Base-by-base conservation (phyloP, 306 rosid genomes). In the Oemleria cerasiformis region DNA sequence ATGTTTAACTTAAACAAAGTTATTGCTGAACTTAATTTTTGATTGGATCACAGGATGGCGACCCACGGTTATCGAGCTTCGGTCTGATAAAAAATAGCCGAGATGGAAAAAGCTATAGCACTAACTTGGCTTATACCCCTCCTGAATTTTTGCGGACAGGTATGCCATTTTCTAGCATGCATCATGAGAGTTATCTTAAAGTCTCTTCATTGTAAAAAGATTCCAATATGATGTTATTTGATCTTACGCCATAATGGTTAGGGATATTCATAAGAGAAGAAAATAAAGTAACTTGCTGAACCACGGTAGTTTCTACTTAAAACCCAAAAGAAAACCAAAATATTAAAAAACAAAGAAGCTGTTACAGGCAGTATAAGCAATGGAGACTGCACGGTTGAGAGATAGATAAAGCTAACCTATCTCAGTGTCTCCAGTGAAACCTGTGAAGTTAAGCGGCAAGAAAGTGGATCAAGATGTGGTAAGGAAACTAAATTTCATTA, bases 141-240 rank as follows among this genome's bases (percentile, higher is more conserved):
- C 98, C 98, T 1, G 98, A 92, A 66, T 92, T 92, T 81, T 82
- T 92, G 76, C 88, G 96, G 38, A 92, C 98, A 75, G 96, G 95
- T 88, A 36, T 36, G 65, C 44, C 65, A 60, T 57, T 39, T n/a
- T 62, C 40, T 17, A 16, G 12, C 47, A 62, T 62, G n/a, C n/a
- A 8, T 9, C 5, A n/a, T 19, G 39, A 25, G 65, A 36, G 12
- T 16, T 30, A 25, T 25, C 40, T 30, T 25, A 30, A 9, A 4
- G 0, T 5, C 39, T 58, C 19, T 6, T 58, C 6, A 14, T 13
- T 13, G 63, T 30, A 40, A 17, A 5, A 58, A 13, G 19, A 58
- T 58, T 58, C 30, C 19, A 30, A 7, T 30, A 30, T 58, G 39
- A 34, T 7, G 63, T 12, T 58, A 7, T 30, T 58, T 58, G 19